Conservation (phyloP, 768 basidiomycete genomes). For the Lentinula boryana region DNA sequence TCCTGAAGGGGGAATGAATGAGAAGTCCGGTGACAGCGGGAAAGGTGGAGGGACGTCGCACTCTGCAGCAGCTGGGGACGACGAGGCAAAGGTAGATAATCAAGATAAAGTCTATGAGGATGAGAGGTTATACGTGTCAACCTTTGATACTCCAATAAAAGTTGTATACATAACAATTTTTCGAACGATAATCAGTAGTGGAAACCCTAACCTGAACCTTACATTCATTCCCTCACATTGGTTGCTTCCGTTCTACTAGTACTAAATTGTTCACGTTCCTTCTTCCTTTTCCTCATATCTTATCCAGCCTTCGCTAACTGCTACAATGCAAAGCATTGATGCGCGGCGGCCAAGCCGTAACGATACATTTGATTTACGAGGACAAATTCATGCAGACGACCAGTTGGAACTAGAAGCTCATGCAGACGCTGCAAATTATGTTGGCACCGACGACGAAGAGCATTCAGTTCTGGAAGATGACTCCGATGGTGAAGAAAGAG, state of each 20-base stretch:
- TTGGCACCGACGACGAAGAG: constrained; percentile 55
- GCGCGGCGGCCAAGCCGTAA: constrained; percentile 26
- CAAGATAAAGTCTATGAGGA: too few relatives aligned
- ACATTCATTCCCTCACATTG: neutral
- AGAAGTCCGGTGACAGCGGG: too few relatives aligned
- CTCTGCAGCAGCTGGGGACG: too few relatives aligned
- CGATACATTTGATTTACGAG: constrained; percentile 71
- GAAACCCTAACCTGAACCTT: neutral
- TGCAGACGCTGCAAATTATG: constrained; percentile 33
- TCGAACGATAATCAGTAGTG: too few relatives aligned
- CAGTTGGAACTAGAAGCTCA: constrained; percentile 40
- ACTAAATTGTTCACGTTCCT: neutral
- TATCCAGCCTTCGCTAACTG: neutral
- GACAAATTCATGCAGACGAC: constrained; percentile 52
- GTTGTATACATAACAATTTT: too few relatives aligned
- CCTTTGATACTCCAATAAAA: too few relatives aligned
- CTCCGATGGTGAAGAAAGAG: constrained; percentile 70
- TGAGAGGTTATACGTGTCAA: too few relatives aligned
- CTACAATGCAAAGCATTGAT: constrained; percentile 6
- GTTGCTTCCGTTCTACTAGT: neutral
- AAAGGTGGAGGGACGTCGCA: too few relatives aligned
- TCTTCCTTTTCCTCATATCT: neutral
- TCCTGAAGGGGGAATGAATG: too few relatives aligned
- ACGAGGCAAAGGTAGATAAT: too few relatives aligned
- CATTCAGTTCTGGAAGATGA: constrained; percentile 86